Conservation (phyloP, 1,284 basidiomycete genomes). For the Uromyces viciae-fabae region DNA sequence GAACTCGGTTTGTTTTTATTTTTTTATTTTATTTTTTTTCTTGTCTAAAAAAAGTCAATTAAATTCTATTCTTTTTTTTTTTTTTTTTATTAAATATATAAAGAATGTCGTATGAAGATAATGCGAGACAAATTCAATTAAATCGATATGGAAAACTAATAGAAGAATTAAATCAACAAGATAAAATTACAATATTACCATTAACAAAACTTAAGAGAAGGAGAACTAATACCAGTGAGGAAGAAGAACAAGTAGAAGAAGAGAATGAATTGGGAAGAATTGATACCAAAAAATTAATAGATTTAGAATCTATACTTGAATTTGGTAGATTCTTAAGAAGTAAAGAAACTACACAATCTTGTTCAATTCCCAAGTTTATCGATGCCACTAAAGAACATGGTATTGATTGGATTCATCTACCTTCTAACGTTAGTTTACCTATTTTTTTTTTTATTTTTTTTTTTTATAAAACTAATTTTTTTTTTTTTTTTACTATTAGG, state of each 20-base stretch:
- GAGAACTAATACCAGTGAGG: neutral
- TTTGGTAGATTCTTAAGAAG: constrained; percentile 31
- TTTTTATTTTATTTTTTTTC: too few relatives aligned
- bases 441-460: neutral
- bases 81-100: neutral
- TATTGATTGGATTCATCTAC: constrained; percentile 5
- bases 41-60: neutral
- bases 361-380: constrained; percentile 5
- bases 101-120: constrained; percentile 39
- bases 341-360: neutral
- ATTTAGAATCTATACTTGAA: neutral
- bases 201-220: neutral
- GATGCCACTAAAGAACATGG: constrained; percentile 4
- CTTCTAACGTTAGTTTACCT: neutral
- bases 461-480: neutral
- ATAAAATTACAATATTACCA: neutral
- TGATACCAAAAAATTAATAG: constrained; percentile 8
- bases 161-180: neutral
- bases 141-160: constrained; percentile 21
- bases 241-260: neutral
- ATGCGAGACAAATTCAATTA: constrained; percentile 30
- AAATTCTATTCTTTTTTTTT: neutral
- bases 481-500: neutral
- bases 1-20: neutral
- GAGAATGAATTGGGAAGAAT: neutral